A percentile compares a stretch with the other conserved stretches of the same genome.
phyloP scores from a whole-genome alignment of 1,284 basidiomycete genomes.

The Pisolithus thermaeus region DNA sequence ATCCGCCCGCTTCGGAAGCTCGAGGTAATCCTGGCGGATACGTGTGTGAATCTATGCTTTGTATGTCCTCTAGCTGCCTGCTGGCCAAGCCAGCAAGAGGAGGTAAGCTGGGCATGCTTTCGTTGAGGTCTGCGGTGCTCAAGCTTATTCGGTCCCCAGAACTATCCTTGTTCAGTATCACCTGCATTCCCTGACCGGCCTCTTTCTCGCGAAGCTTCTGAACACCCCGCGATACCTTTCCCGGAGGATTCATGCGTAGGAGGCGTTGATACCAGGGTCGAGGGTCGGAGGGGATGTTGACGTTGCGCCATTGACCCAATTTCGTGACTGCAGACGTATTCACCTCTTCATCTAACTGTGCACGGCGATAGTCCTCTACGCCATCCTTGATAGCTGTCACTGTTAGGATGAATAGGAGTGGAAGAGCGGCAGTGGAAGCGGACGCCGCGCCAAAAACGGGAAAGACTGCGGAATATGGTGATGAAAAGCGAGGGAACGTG shows the following conservation, averaged over 20 bases:
- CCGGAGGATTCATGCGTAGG: constrained; percentile 62
- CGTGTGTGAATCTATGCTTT: constrained; percentile 48
- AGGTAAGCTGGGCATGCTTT: constrained; percentile 38
- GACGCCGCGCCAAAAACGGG: constrained; percentile 87
- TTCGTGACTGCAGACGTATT: constrained; percentile 87
- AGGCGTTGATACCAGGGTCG: constrained; percentile 72
- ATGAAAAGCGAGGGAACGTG: constrained; percentile 5
- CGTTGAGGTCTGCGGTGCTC: constrained; percentile 34
- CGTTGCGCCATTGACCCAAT: constrained; percentile 84
- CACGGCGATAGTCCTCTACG: constrained; percentile 90
- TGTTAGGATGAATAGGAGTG: constrained; percentile 80
- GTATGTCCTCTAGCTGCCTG: constrained; percentile 57
- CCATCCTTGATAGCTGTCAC: constrained; percentile 95
- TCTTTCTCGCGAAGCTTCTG: constrained; percentile 81
- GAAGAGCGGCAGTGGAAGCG: constrained; percentile 81
- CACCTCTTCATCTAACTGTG: constrained; percentile 83
- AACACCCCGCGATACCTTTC: constrained; percentile 80
- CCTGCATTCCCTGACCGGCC: constrained; percentile 57
- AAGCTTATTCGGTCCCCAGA: constrained; percentile 35
- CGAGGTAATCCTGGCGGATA: constrained; percentile 46
- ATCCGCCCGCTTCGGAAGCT: constrained; percentile 14
- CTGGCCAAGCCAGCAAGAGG: constrained; percentile 29
- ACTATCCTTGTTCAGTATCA: constrained; percentile 54
- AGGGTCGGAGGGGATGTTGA: constrained; percentile 80
- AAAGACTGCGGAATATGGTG: constrained; percentile 52